These are phyloP conservation scores for Barnettozyma botsteinii DNA, from an alignment of 805 yeast genomes.

Conservation along the genomic window DNA sequence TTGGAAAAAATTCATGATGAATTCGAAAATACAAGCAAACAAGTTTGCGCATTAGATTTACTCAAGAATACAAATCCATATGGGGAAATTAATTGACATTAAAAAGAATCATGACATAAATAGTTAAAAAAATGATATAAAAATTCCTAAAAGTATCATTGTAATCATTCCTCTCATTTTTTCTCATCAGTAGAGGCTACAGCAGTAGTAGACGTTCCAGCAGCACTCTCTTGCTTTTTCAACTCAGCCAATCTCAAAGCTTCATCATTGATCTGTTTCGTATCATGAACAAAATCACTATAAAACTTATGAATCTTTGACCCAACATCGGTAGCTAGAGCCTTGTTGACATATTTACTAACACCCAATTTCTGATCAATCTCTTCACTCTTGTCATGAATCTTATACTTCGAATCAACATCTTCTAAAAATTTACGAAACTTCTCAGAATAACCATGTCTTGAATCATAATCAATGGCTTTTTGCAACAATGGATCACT, in stretches of 20 bases:
- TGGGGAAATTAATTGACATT: conserved; percentile 4
- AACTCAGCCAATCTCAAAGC: conserved; percentile 65
- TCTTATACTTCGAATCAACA: conserved; percentile 51
- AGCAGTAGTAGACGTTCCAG: background rate
- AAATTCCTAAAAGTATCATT: background rate
- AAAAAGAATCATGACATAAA: too few species aligned
- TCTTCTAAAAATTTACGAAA: conserved; percentile 51
- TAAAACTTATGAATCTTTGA: conserved; percentile 57
- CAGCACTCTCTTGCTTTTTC: conserved; percentile 31
- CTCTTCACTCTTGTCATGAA: conserved; percentile 30
- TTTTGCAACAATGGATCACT: conserved; percentile 55
- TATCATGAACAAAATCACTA: conserved; percentile 48
- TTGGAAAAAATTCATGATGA: conserved; percentile 17
- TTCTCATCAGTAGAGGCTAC: conserved; percentile 3
- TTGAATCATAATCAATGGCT: conserved; percentile 58
- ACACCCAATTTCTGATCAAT: conserved; percentile 24
- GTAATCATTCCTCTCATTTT: too few species aligned
- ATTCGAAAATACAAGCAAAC: conserved; percentile 16
- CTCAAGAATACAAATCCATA: conserved; percentile 20
- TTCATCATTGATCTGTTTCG: conserved; percentile 61
- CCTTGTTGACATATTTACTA: conserved; percentile 31
- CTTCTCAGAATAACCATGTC: conserved; percentile 52
- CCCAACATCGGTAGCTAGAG: conserved; percentile 40
- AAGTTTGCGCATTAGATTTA: conserved; percentile 20
- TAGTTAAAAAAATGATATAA: background rate